Base-by-base conservation (phyloP, 75 land plant species). In the Gnetum montanum region DNA sequence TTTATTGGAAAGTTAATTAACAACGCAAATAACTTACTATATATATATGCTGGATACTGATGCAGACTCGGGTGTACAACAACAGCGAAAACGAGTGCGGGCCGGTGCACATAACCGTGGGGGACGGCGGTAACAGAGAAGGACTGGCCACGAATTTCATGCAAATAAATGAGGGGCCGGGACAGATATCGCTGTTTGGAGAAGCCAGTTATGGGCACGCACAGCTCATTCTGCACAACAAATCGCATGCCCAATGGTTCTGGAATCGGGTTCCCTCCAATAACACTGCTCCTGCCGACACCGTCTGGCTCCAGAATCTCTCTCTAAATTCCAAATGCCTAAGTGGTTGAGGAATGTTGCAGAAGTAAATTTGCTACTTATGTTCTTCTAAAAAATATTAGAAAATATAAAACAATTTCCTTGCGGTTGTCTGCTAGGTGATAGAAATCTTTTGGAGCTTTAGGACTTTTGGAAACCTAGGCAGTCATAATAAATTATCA, bases 211-310 rank as follows among this genome's bases (percentile, higher is more conserved):
- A 65, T 55, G 95, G 95, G 7, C 83, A 84, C 61, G 95, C 80
- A 1, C 24, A 71, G 30, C 55, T 89, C 53, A 64, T 57, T 62
- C 33, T 89, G 2, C 23, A 78, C 8, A 74, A 84, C 59, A 48
- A 56, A 4, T 73, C 78, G 0, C 78, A 71, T 33, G 95, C 95
- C 4, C 72, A 66, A 13, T 89, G 85, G 89, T 45, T 65, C 22
- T 89, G 95, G 95, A 82, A 81, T 43, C 67, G 90, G 23, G 84
- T 84, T 44, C 80, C 83, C 26, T 92, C 86, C 46, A 83, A 79
- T 56, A 77, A 81, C n/a, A 33, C 80, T 25, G 79, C 80, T 13
- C 53, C 44, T 37, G 83, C 83, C 16, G 93, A 92, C 62, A 49
- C 76, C 40, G 60, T 81, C 4, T 87, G 88, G 93, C 63, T 92